Evolutionary conservation across 306 rosid genomes (phyloP).

Genomic region (Elaeagnus macrophylla): DNA sequence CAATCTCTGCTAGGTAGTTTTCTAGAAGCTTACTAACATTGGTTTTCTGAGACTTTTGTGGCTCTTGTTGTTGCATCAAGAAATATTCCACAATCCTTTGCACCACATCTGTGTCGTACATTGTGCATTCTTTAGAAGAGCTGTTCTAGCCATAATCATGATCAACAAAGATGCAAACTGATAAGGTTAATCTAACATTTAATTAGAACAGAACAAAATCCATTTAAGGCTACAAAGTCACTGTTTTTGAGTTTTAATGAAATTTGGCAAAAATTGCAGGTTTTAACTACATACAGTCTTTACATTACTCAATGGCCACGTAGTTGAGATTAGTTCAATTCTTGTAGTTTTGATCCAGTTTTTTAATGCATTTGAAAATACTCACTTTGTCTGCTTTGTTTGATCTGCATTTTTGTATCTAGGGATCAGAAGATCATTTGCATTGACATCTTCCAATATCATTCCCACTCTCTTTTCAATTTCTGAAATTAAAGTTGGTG

Average conservation of each 20-base stretch:
- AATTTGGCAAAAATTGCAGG: too few relatives aligned
- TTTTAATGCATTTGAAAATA: conserved; percentile 3
- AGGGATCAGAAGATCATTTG: conserved; percentile 75
- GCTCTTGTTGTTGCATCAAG: conserved; percentile 73
- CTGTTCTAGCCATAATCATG: conserved; percentile 31
- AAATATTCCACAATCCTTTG: conserved; percentile 81
- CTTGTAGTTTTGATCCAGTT: too few relatives aligned
- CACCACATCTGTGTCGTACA: conserved; percentile 70
- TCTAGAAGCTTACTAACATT: conserved; percentile 80
- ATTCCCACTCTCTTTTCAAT: conserved; percentile 76
- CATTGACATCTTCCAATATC: conserved; percentile 80
- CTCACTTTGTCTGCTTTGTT: conserved; percentile 50
- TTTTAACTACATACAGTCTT: too few relatives aligned
- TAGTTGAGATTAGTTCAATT: too few relatives aligned
- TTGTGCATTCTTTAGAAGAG: conserved; percentile 47
- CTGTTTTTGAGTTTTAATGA: too few relatives aligned
- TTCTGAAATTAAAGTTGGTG: conserved; percentile 79
- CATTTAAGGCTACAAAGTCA: too few relatives aligned
- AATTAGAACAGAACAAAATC: too few relatives aligned
- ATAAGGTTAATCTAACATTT: neutral
- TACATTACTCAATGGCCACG: too few relatives aligned
- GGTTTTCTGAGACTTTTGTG: conserved; percentile 46
- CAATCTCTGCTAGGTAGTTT: conserved; percentile 80
- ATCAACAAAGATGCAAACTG: conserved; percentile 18
- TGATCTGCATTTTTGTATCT: conserved; percentile 53